Base-by-base conservation (phyloP, 73 alveolate species). In the Paramecium biaurelia region DNA sequence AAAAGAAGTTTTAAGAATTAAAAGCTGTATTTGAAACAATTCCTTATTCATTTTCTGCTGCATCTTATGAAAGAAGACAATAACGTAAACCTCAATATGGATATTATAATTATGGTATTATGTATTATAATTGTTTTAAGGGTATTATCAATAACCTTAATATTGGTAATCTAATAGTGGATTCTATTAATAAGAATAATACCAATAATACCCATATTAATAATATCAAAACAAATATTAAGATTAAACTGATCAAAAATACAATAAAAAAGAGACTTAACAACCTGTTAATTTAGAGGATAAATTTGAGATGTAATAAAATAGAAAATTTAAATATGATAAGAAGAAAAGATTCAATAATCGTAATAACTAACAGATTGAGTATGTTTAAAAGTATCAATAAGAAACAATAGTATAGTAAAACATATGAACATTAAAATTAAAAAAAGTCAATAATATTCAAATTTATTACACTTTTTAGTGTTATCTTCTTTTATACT, bases 11-110 rank as follows among this genome's bases (percentile, higher is more conserved):
- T 34, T 2, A 79, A 45, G 90, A 79, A 47, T 45, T 79, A 12
- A 18, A 37, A 24, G 18, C 90, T 6, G 43, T 47, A 5, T 79
- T 79, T 47, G 90, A 79, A 79, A 30, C 70, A 41, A 79, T 42
- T 21, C 90, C 90, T 4, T 79, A 30, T 43, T 42, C 90, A 3
- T 79, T 79, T 47, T 79, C 90, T 9, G 74, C 56, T n/a, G 90
- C 72, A 18, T 43, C 76, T 0, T 79, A 79, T 79, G 90, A 79
- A 28, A 79, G 90, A 79, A 79, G 56, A 34, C 7, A 42, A 72
- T 26, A 72, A 72, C 38, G 45, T 3, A 72, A 72, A 35, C 58
- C 38, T 15, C 30, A 72, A 35, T 37, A 72, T 72, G 58, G 45
- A 35, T 72, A 72, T 28, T 38, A 72, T 38, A 67, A 26, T 30